Evolutionary conservation across 495 filamentous ascomycete species (phyloP).

Genomic region (Diplogelasinospora grovesii): DNA sequence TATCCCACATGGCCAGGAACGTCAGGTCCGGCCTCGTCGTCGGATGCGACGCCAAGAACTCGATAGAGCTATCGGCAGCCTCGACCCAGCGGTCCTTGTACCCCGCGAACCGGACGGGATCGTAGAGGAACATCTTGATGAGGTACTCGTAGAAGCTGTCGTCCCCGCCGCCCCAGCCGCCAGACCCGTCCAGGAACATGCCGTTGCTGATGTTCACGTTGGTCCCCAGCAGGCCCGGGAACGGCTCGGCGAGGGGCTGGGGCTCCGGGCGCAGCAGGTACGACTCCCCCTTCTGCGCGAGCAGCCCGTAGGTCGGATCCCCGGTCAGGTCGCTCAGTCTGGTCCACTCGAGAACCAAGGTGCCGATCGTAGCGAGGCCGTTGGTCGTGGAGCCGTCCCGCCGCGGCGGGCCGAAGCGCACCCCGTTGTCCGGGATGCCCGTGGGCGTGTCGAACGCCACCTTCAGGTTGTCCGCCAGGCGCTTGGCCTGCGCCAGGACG

Average conservation of each 20-base stretch:
- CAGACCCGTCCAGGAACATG: constrained; percentile 56
- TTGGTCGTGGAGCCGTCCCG: constrained; percentile 47
- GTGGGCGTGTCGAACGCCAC: constrained; percentile 71
- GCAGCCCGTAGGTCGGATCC: constrained; percentile 54
- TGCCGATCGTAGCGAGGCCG: constrained; percentile 64
- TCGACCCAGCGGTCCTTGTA: constrained; percentile 71
- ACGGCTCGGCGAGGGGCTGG: constrained; percentile 53
- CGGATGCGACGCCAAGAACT: constrained; percentile 68
- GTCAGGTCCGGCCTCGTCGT: constrained; percentile 62
- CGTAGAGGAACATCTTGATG: constrained; percentile 90
- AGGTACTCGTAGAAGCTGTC: constrained; percentile 92
- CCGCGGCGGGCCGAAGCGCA: constrained; percentile 52
- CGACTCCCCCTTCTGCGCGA: constrained; percentile 63
- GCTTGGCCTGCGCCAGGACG: constrained; percentile 60
- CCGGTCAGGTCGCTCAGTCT: constrained; percentile 72
- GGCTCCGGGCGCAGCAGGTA: constrained; percentile 67
- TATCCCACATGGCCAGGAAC: constrained; percentile 59
- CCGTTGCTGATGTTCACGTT: constrained; percentile 58
- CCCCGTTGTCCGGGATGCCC: constrained; percentile 69
- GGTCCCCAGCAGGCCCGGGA: constrained; percentile 70
- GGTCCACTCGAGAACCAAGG: constrained; percentile 80
- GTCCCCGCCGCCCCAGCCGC: constrained; percentile 74
- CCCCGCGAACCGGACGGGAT: constrained; percentile 51
- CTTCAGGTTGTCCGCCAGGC: constrained; percentile 64
- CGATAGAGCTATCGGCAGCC: constrained; percentile 71